Conservation (phyloP, 2,329 filamentous ascomycete species). For the Aspergillus persii region DNA sequence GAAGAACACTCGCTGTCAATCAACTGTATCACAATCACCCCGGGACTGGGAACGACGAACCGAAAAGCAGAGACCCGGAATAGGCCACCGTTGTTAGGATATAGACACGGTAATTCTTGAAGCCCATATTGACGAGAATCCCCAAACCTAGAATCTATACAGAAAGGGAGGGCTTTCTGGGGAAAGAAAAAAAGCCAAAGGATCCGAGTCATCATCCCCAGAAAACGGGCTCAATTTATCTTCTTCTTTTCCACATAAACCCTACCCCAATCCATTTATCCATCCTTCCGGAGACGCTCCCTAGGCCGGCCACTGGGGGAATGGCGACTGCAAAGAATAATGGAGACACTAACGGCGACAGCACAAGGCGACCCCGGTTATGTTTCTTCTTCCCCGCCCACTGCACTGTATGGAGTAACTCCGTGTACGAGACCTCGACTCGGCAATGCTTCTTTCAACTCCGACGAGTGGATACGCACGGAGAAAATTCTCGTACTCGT, state of each 20-base stretch:
- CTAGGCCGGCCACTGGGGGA: not conserved
- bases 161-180: constrained; percentile 1
- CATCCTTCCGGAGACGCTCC: not conserved
- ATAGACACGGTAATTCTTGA: constrained; percentile 47
- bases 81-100: constrained; percentile 46
- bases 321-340: not conserved
- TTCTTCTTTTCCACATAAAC: not conserved
- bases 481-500: constrained; percentile 14
- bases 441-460: constrained; percentile 8
- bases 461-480: constrained; percentile 13
- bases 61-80: constrained; percentile 45
- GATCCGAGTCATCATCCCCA: not conserved
- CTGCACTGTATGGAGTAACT: constrained; percentile 6
- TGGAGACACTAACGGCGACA: not conserved
- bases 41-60: constrained; percentile 19
- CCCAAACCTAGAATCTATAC: not conserved
- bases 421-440: constrained; percentile 3
- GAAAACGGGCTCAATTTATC: not conserved
- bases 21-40: no score
- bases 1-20: not conserved
- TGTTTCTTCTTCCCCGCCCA: constrained; percentile 7
- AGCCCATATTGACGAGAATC: constrained; percentile 17
- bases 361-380: constrained; percentile 4
- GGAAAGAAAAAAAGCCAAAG: not conserved
- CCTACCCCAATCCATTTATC: not conserved